Conservation (phyloP, 2,329 filamentous ascomycete species). For the Bipolaris bicolor region DNA sequence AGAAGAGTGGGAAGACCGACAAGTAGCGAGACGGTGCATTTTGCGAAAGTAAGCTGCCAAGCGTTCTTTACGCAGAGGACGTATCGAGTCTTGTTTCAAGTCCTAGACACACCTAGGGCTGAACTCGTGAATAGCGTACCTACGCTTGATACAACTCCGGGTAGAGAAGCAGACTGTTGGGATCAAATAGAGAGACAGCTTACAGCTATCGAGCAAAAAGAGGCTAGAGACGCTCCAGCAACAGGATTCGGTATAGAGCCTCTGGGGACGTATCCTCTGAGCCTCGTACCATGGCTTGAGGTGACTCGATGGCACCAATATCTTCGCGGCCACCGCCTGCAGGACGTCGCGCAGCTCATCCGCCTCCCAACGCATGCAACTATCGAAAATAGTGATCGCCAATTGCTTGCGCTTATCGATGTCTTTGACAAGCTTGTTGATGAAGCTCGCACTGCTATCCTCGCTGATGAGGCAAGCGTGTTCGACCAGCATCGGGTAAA, state of each 20-base stretch:
- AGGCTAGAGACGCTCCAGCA: neutral
- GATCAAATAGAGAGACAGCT: conserved; percentile 1
- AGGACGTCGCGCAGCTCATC: neutral
- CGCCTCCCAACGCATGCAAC: neutral
- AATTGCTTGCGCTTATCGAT: conserved; percentile 1
- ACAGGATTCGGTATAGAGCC: conserved; percentile 1
- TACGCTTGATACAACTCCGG: neutral
- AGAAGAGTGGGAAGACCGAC: neutral
- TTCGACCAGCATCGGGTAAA: neutral
- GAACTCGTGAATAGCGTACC: conserved; percentile 1
- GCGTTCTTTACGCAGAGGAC: neutral
- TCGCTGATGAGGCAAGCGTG: neutral
- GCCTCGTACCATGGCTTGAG: neutral
- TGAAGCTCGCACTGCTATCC: neutral
- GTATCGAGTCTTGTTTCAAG: neutral
- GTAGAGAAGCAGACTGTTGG: conserved; percentile 2
- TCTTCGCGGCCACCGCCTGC: neutral
- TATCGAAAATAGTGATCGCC: neutral
- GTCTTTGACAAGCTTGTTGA: neutral
- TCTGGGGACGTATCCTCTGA: neutral
- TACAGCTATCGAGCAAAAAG: neutral
- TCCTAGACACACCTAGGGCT: neutral
- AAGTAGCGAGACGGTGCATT: neutral
- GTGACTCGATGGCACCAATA: neutral
- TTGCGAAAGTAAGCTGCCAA: neutral